Percentiles rank a stretch among this genome's conserved stretches.
Evolutionary conservation across 2,329 filamentous ascomycete genomes (phyloP).

Genomic region (Fusarium tuaranense): DNA sequence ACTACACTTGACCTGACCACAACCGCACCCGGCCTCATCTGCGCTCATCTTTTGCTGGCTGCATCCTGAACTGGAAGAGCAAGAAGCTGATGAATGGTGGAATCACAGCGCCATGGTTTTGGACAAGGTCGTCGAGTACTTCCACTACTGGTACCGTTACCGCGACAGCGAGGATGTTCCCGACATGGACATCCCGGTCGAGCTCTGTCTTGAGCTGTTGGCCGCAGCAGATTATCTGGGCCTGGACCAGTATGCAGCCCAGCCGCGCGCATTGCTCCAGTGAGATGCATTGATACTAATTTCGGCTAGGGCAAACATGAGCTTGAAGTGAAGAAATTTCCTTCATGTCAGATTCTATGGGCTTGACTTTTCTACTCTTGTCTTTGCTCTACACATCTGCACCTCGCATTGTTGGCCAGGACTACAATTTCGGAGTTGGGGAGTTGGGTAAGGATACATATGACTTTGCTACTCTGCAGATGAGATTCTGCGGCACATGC

Average conservation of each 20-base stretch:
- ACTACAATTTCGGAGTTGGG: conserved; percentile 25
- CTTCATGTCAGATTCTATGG: not conserved
- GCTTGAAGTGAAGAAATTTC: conserved; percentile 47
- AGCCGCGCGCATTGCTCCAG: conserved; percentile 46
- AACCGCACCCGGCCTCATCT: conserved; percentile 24
- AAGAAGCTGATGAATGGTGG: conserved; percentile 40
- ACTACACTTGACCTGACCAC: conserved; percentile 75
- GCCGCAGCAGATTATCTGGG: conserved; percentile 83
- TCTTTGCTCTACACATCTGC: not conserved
- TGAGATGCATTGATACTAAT: conserved; percentile 46
- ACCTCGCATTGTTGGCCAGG: not conserved
- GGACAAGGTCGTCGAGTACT: conserved; percentile 85
- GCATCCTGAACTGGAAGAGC: conserved; percentile 19
- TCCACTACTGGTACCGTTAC: conserved; percentile 84
- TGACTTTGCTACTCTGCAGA: conserved; percentile 13
- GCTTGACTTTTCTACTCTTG: not conserved
- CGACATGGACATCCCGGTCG: conserved; percentile 84
- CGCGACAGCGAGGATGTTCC: conserved; percentile 77
- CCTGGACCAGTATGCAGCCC: conserved; percentile 65
- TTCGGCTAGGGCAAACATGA: conserved; percentile 51
- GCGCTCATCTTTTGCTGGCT: conserved; percentile 23
- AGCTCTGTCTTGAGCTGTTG: conserved; percentile 81
- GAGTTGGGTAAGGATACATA: conserved; percentile 31
- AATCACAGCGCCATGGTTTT: conserved; percentile 74
- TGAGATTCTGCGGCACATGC: conserved; percentile 3